Percentiles rank a stretch among this genome's conserved stretches.
Conservation (phyloP, 1,139 yeast species). For the Zygoascus meyerae region DNA sequence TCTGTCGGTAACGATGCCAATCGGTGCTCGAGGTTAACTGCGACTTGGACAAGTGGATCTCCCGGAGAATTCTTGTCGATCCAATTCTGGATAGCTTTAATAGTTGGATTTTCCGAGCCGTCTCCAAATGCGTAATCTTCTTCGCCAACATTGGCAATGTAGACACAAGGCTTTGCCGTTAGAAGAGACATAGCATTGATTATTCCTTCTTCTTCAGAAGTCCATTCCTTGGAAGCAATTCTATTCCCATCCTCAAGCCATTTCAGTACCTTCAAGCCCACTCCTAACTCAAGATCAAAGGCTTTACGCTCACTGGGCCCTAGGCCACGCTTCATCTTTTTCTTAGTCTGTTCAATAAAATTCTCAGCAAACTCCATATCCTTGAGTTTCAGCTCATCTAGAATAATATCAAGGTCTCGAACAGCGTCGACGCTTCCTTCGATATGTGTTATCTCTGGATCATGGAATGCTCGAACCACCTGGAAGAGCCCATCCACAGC, state of each 20-base stretch:
- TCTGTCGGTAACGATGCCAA: slow-evolving; percentile 68
- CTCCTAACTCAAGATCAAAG: slow-evolving; percentile 64
- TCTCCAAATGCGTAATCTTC: slow-evolving; percentile 74
- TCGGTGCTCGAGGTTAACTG: slow-evolving; percentile 81
- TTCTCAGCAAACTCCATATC: slow-evolving; percentile 88
- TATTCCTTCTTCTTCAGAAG: slow-evolving; percentile 59
- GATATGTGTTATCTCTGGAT: slow-evolving; percentile 88
- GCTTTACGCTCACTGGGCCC: slow-evolving; percentile 42
- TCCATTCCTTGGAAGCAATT: slow-evolving; percentile 82
- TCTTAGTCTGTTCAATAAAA: slow-evolving; percentile 68
- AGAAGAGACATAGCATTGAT: slow-evolving; percentile 77
- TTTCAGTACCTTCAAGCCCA: slow-evolving; percentile 66
- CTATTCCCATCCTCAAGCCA: slow-evolving; percentile 75
- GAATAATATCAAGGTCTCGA: slow-evolving; percentile 83
- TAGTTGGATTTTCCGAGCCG: slow-evolving; percentile 18
- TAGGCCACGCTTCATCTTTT: slow-evolving; percentile 14
- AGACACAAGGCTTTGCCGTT: slow-evolving; percentile 91
- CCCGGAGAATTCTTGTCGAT: slow-evolving; percentile 81
- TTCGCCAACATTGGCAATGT: slow-evolving; percentile 83
- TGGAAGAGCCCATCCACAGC: slow-evolving; percentile 96
- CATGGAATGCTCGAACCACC: slow-evolving; percentile 82
- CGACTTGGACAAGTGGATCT: slow-evolving; percentile 76
- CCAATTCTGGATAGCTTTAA: slow-evolving; percentile 71
- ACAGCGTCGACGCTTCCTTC: slow-evolving; percentile 92
- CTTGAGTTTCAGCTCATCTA: slow-evolving; percentile 82